Base-by-base conservation (phyloP, 192 early-diverging fungal species). In the Gamsiella multidivaricata region DNA sequence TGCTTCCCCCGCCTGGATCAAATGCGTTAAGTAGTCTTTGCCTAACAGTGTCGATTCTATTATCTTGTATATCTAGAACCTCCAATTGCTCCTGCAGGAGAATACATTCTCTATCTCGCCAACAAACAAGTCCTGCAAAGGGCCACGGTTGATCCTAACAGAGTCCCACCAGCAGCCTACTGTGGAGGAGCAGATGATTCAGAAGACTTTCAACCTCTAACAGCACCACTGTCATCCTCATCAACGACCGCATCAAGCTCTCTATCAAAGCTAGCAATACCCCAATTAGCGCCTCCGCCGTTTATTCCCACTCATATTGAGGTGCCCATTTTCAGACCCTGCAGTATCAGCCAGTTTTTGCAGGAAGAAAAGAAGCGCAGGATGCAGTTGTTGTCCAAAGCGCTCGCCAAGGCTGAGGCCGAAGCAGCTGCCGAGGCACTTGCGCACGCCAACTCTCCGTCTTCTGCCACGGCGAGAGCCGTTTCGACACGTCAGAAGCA, bases 291-390 rank as follows among this genome's bases (percentile, higher is more conserved):
- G 14, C 47, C 70, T 46, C 58, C 66, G 5, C 60, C 54, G 8
- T 61, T 54, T n/a, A 29, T 61, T 11, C 23, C 45, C 31, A 65
- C 59, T 31, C 74, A 78, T 45, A 69, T 78, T 25, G 74, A 78
- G n/a, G 74, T 78, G 18, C 74, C 74, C 20, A 68, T 78, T 22
- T 78, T 78, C 63, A 60, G 55, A 46, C 61, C 32, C 28, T 78
- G 74, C 49, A 64, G 42, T 14, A 69, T 78, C 28, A 45, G 15
- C 22, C 74, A 78, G 58, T 78, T 69, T 31, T 37, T 69, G 4
- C 74, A 78, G 36, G 74, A 78, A 25, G 74, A 78, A 57, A 78
- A 69, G 33, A 78, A 69, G 54, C 58, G 74, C 25, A 62, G 64
- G 22, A 78, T 78, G 74, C 45, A 56, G 14, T 22, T 51, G 5